A percentile compares a stretch with the other conserved stretches of the same genome.
These are phyloP conservation scores for Scutellaria minor DNA, from an alignment of 257 asterid genomes.

Conservation along the genomic window DNA sequence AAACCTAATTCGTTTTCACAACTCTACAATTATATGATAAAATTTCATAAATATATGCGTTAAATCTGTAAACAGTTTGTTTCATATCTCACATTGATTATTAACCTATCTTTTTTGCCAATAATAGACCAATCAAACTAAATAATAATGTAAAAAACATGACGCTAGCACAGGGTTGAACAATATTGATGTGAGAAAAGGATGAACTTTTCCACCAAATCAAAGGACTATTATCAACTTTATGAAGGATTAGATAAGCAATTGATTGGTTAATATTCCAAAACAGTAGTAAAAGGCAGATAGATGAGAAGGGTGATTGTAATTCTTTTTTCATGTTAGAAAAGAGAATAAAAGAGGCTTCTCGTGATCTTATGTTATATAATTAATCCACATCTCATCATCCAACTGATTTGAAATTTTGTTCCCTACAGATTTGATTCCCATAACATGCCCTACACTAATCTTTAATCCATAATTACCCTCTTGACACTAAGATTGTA, in stretches of 20 bases:
- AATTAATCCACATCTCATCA: slow-evolving; percentile 31
- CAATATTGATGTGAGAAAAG: not conserved
- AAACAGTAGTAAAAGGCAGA: not conserved
- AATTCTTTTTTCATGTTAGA: slow-evolving; percentile 14
- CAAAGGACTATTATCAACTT: not conserved
- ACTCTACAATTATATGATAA: too few relatives aligned
- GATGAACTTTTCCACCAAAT: too few relatives aligned
- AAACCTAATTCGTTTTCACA: too few relatives aligned
- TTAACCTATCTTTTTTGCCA: too few relatives aligned
- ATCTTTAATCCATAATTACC: slow-evolving; percentile 37
- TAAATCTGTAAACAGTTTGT: too few relatives aligned
- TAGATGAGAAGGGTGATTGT: not conserved
- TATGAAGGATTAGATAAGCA: not conserved
- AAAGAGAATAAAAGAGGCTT: slow-evolving; percentile 23
- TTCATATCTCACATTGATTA: too few relatives aligned
- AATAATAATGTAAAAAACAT: not conserved
- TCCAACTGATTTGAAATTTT: slow-evolving; percentile 37
- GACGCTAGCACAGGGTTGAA: slow-evolving; percentile 2
- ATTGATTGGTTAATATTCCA: too few relatives aligned
- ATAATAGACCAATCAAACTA: too few relatives aligned
- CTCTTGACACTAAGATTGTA: slow-evolving; percentile 36
- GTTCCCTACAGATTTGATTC: slow-evolving; percentile 30
- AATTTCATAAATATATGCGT: too few relatives aligned
- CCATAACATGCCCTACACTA: slow-evolving; percentile 28
- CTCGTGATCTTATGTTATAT: slow-evolving; percentile 38